phyloP scores from a whole-genome alignment of 192 early-diverging fungal genomes.

The Podila verticillata region DNA sequence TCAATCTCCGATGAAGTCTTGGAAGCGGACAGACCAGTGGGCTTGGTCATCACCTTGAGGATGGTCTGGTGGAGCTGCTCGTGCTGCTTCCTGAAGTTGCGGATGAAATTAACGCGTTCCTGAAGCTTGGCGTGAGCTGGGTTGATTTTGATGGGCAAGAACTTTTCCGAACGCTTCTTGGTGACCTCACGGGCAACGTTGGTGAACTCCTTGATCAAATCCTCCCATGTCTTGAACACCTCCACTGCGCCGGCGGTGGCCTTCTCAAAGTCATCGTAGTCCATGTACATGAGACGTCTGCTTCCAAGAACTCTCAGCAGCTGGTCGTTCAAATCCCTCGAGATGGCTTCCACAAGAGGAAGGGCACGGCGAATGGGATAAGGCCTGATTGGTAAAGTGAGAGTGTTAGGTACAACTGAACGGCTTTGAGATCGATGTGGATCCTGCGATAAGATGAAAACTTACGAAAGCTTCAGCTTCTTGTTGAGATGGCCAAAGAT shows the following conservation, averaged over 20 bases:
- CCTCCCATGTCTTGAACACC: slow-evolving; percentile 95
- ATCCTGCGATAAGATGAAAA: neutral
- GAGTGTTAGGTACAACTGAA: too few species aligned
- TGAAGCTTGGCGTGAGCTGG: slow-evolving; percentile 92
- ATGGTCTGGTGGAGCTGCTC: slow-evolving; percentile 98
- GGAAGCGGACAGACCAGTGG: slow-evolving; percentile 47
- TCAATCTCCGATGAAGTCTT: slow-evolving; percentile 55
- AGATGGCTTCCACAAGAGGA: slow-evolving; percentile 94
- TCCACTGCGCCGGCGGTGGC: slow-evolving; percentile 84
- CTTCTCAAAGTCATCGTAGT: slow-evolving; percentile 91
- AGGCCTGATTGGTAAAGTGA: slow-evolving; percentile 49
- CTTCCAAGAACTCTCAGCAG: slow-evolving; percentile 87
- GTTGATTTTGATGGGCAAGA: slow-evolving; percentile 94
- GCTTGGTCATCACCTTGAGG: slow-evolving; percentile 86
- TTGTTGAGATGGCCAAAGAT: slow-evolving; percentile 98
- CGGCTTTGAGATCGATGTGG: too few species aligned
- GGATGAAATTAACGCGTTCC: slow-evolving; percentile 91
- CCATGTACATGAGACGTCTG: slow-evolving; percentile 93
- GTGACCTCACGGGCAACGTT: slow-evolving; percentile 95
- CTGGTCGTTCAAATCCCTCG: slow-evolving; percentile 94
- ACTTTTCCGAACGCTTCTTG: slow-evolving; percentile 92
- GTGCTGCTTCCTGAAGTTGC: slow-evolving; percentile 94
- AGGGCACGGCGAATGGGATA: slow-evolving; percentile 92
- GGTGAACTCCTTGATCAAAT: slow-evolving; percentile 94
- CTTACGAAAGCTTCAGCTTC: slow-evolving; percentile 92